A percentile compares a stretch with the other conserved stretches of the same genome.
phyloP scores from a whole-genome alignment of 495 filamentous ascomycete genomes.

The Penicillium crystallinum region DNA sequence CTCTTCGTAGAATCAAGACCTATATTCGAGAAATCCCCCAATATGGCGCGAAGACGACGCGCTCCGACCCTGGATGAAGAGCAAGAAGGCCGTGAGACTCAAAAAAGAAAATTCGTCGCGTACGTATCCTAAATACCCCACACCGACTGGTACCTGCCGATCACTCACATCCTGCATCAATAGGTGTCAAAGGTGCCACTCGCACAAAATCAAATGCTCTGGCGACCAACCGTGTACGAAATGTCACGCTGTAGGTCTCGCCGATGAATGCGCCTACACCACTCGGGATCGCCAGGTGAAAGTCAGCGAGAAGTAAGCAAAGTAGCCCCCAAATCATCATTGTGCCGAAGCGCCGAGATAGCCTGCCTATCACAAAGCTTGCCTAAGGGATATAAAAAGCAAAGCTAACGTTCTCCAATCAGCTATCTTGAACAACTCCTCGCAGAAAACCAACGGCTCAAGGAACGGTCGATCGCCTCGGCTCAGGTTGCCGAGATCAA shows the following conservation, averaged over 20 bases:
- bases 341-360: neutral
- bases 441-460: slow-evolving; percentile 37
- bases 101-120: slow-evolving; percentile 38
- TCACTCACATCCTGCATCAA: slow-evolving; percentile 1
- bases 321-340: neutral
- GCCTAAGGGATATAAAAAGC: too few relatives aligned
- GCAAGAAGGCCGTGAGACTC: slow-evolving; percentile 12
- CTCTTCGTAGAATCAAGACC: neutral
- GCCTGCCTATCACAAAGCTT: neutral
- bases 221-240: slow-evolving; percentile 39
- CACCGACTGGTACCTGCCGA: neutral
- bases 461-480: slow-evolving; percentile 33
- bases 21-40: neutral
- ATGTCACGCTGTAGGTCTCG: slow-evolving; percentile 33
- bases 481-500: slow-evolving; percentile 25
- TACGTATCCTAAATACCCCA: slow-evolving; percentile 10
- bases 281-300: slow-evolving; percentile 39
- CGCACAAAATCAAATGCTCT: slow-evolving; percentile 45
- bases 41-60: slow-evolving; percentile 20
- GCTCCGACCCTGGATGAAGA: slow-evolving; percentile 8
- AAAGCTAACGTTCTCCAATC: neutral
- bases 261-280: slow-evolving; percentile 36
- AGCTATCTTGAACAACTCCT: slow-evolving; percentile 37
- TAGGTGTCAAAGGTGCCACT: slow-evolving; percentile 43
- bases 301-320: slow-evolving; percentile 42